Percentiles rank a stretch among this genome's conserved stretches.
These are phyloP conservation scores for Ophiorrhiza pumila DNA, from an alignment of 257 asterid genomes.

Conservation along the genomic window DNA sequence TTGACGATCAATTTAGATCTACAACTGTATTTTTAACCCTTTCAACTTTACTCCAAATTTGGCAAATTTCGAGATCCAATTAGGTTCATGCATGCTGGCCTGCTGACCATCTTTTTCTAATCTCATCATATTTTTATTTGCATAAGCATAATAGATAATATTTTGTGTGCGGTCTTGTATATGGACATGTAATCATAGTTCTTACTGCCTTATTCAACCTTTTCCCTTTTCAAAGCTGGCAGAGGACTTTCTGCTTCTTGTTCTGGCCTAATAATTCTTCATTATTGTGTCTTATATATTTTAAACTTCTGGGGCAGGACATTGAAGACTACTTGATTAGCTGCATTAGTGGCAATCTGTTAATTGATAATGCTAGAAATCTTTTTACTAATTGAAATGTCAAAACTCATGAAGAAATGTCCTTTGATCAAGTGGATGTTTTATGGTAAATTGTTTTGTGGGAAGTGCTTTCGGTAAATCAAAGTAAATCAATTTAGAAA, in stretches of 20 bases:
- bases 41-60: slow-evolving; percentile 5
- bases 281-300: slow-evolving; percentile 16
- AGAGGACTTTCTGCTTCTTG: slow-evolving; percentile 13
- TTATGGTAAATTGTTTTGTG: not conserved
- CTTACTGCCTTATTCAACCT: slow-evolving; percentile 8
- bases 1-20: slow-evolving; percentile 16
- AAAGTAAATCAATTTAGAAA: not conserved
- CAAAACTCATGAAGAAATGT: not conserved
- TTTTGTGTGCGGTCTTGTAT: not conserved
- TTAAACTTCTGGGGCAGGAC: slow-evolving; percentile 2
- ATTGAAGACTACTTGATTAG: slow-evolving; percentile 3
- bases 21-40: not conserved
- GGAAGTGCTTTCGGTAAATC: not conserved
- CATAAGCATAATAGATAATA: not conserved
- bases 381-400: not conserved
- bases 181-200: slow-evolving; percentile 9
- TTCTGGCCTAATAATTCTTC: slow-evolving; percentile 18
- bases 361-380: not conserved
- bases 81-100: not conserved
- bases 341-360: slow-evolving; percentile 1
- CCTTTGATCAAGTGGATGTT: not conserved
- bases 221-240: slow-evolving; percentile 14
- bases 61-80: not conserved
- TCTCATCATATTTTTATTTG: not conserved
- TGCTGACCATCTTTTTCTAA: not conserved